Evolutionary conservation across 441 rosid genomes (phyloP).

Genomic region (Erysimum cheiri): DNA sequence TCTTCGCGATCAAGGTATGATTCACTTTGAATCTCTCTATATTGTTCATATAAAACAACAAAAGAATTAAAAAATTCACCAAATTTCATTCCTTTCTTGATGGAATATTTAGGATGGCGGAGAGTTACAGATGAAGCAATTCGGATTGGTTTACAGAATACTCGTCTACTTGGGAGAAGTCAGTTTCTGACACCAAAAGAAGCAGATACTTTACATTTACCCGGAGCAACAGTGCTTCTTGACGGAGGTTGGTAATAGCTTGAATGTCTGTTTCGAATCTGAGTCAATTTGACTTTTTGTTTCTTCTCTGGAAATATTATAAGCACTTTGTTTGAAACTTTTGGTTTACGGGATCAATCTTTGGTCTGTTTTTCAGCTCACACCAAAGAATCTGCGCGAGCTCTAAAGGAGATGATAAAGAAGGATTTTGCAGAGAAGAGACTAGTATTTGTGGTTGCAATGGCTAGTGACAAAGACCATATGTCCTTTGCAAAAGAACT

Average conservation of each 20-base stretch:
- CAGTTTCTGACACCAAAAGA: constrained; percentile 70
- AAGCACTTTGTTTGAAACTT: neutral
- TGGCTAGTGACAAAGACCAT: constrained; percentile 94
- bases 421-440: constrained; percentile 60
- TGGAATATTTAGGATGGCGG: constrained; percentile 60
- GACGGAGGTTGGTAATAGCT: constrained; percentile 72
- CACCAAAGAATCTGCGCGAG: constrained; percentile 86
- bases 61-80: neutral
- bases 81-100: constrained; percentile 2
- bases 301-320: neutral
- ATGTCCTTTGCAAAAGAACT: constrained; percentile 80
- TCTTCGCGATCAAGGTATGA: constrained; percentile 72
- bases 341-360: constrained; percentile 2
- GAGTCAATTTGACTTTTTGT: neutral
- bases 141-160: constrained; percentile 70
- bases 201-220: constrained; percentile 62
- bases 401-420: constrained; percentile 63
- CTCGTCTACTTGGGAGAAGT: constrained; percentile 81
- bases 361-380: constrained; percentile 61
- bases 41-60: neutral
- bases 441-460: constrained; percentile 71
- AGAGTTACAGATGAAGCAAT: constrained; percentile 69
- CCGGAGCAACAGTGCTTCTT: constrained; percentile 70
- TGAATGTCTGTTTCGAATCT: neutral
- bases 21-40: neutral